Percentiles rank a stretch among this genome's conserved stretches.
These are phyloP conservation scores for Zostera marina DNA, from an alignment of 116 monocot genomes.

Conservation along the genomic window DNA sequence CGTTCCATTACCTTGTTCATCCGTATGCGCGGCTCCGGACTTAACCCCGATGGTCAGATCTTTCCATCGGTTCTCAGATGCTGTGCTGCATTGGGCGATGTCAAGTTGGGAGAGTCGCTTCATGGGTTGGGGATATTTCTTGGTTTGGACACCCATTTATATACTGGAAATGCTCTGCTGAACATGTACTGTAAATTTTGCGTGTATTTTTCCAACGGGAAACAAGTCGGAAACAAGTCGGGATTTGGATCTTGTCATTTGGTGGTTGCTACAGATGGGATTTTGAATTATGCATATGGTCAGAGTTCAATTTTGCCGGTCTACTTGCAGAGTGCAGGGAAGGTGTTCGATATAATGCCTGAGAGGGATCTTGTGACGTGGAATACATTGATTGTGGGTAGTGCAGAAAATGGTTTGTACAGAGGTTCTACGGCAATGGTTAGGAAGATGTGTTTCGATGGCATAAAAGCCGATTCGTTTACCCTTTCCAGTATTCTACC, in stretches of 20 bases:
- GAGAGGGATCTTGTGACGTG: constrained; percentile 56
- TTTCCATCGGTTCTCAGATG: constrained; percentile 67
- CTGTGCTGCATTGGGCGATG: constrained; percentile 20
- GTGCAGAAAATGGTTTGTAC: constrained; percentile 32
- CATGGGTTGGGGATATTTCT: constrained; percentile 28
- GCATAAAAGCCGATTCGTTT: constrained; percentile 60
- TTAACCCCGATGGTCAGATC: constrained; percentile 9
- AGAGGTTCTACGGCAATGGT: constrained; percentile 45
- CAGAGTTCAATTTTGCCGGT: neutral
- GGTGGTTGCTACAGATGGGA: neutral
- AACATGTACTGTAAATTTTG: constrained; percentile 54
- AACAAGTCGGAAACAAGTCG: neutral
- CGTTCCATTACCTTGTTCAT: constrained; percentile 27
- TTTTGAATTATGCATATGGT: neutral
- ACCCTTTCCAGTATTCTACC: constrained; percentile 60
- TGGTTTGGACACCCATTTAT: constrained; percentile 33
- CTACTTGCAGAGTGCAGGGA: constrained; percentile 15
- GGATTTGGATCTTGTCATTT: neutral
- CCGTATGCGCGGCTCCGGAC: constrained; percentile 20
- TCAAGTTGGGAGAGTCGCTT: constrained; percentile 26
- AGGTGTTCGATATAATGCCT: constrained; percentile 66
- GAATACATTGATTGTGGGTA: constrained; percentile 59
- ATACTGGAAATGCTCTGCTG: constrained; percentile 51
- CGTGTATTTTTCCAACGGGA: neutral
- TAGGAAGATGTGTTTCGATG: constrained; percentile 29